These are phyloP conservation scores for Colletotrichum kahawae DNA, from an alignment of 2,329 filamentous ascomycete genomes.

Conservation along the genomic window DNA sequence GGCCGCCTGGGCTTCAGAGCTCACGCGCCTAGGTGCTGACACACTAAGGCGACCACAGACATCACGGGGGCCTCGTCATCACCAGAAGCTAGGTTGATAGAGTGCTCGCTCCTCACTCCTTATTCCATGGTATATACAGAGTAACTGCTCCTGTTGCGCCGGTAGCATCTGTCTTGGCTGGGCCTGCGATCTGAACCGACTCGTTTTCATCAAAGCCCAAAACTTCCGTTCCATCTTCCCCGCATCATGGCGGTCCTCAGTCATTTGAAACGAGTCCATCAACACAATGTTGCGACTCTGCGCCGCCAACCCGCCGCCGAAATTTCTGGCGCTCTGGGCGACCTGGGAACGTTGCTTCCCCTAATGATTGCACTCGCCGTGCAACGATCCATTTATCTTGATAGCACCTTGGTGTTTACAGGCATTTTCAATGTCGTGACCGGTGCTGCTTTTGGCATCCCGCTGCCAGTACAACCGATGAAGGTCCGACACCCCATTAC, in stretches of 20 bases:
- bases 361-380: constrained; percentile 86
- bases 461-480: constrained; percentile 90
- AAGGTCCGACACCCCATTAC: constrained; percentile 47
- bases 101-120: neutral
- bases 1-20: neutral
- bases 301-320: constrained; percentile 63
- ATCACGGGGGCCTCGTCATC: constrained; percentile 13
- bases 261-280: constrained; percentile 35
- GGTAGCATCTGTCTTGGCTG: neutral
- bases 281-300: constrained; percentile 55
- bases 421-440: constrained; percentile 87
- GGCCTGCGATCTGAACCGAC: neutral
- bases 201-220: neutral
- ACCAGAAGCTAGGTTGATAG: neutral
- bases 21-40: neutral
- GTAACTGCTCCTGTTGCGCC: neutral
- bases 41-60: neutral
- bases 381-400: constrained; percentile 79
- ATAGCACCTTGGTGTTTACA: constrained; percentile 85
- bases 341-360: constrained; percentile 87
- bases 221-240: neutral
- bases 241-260: constrained; percentile 15
- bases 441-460: constrained; percentile 83
- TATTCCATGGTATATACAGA: neutral
- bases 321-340: constrained; percentile 85